Evolutionary conservation across 805 yeast species (phyloP), one percentile per base, ranked within the genome.

Genomic region (Myxozyma neotropica): DNA sequence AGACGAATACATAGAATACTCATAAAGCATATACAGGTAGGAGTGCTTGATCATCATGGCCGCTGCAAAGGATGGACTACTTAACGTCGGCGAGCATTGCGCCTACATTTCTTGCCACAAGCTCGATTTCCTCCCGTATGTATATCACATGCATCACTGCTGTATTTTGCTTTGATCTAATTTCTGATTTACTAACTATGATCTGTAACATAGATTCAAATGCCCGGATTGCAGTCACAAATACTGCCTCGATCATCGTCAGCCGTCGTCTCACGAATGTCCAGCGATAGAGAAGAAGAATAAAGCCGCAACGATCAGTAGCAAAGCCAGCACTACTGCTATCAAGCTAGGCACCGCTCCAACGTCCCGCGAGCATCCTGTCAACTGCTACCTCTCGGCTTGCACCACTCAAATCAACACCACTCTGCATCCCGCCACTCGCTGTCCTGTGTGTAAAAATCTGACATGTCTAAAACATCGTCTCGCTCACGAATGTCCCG

Each of bases 21-120:
- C 33, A 29, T 29, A 29, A 29, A 29, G 33, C 10, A 29, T 29
- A 29, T 29, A n/a, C n/a, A n/a, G n/a, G n/a, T n/a, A n/a, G n/a
- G n/a, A n/a, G n/a, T n/a, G 33, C 6, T 29, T 13, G 19, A 17
- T 40, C 26, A 26, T 6, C 17, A 58, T 59, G 64, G 65, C 64
- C 6, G 53, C 64, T 23, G 50, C 55, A 6, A 35, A 62, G 15
- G 59, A 67, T 33, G 70, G 71, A 24, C 57, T 83, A 63, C 73
- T 84, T 70, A 80, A 84, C 49, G 78, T 84, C 4, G 88, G 88
- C n/a, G 71, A 78, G 58, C 82, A 83, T 66, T 84, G 88, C 69
- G 66, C 70, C 27, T 72, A 52, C 27, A 29, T 29, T 3, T 17
- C 77, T 17, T 84, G 88, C 68, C 73, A 78, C 47, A 76, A 74